A percentile compares a stretch with the other conserved stretches of the same genome.
Conservation (phyloP, 192 early-diverging fungal species). For the Coemansia asiatica region DNA sequence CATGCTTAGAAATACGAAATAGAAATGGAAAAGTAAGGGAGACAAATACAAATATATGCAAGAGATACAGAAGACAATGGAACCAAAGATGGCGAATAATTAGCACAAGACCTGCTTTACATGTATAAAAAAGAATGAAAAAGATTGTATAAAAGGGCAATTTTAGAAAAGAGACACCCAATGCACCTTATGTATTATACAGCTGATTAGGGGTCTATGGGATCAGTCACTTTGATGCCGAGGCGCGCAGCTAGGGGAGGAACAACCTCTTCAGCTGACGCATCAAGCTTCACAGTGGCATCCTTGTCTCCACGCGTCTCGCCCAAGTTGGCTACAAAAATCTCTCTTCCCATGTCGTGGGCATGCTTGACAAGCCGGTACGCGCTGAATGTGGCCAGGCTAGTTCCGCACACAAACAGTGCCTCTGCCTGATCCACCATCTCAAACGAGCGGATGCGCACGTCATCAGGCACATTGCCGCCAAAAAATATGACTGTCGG, state of each 20-base stretch:
- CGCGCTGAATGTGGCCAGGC: conserved; percentile 80
- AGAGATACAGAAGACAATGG: neutral
- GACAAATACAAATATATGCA: neutral
- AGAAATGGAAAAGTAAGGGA: neutral
- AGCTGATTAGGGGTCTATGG: neutral
- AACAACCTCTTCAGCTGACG: conserved; percentile 30
- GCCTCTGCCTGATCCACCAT: conserved; percentile 62
- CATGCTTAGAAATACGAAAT: conserved; percentile 13
- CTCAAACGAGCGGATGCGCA: conserved; percentile 59
- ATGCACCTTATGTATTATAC: neutral
- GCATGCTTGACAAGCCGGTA: conserved; percentile 73
- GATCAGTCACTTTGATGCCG: neutral
- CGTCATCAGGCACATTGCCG: conserved; percentile 66
- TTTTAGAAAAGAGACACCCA: neutral
- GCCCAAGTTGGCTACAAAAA: conserved; percentile 75
- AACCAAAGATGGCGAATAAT: neutral
- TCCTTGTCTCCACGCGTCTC: conserved; percentile 68
- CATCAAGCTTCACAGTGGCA: conserved; percentile 36
- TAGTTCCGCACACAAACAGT: conserved; percentile 78
- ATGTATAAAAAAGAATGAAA: neutral
- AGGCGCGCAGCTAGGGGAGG: conserved; percentile 20
- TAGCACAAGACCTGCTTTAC: neutral
- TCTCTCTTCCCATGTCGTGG: conserved; percentile 58
- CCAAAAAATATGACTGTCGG: conserved; percentile 89
- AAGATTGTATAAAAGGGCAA: neutral